Evolutionary conservation across 2,329 filamentous ascomycete species (phyloP).

Genomic region (Ceratocystiopsis minuta): DNA sequence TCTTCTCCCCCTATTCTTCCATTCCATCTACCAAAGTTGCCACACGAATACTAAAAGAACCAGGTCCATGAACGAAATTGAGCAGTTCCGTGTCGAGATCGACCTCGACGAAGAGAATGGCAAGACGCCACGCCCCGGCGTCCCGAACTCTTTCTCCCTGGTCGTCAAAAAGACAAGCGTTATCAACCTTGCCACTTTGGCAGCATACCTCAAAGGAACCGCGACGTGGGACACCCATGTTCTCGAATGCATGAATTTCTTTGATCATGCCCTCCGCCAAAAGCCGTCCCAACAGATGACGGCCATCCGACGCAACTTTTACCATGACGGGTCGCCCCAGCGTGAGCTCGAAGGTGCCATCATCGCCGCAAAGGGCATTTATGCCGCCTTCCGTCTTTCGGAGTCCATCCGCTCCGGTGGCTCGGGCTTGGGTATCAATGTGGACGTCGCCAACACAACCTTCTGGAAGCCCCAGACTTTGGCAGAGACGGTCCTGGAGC

Average conservation of each 20-base stretch:
- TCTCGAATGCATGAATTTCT: slow-evolving; percentile 66
- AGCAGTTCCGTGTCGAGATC: slow-evolving; percentile 36
- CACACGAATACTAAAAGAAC: neutral
- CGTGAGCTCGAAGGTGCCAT: slow-evolving; percentile 34
- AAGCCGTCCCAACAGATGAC: slow-evolving; percentile 50
- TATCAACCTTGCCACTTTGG: slow-evolving; percentile 49
- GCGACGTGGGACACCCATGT: slow-evolving; percentile 46
- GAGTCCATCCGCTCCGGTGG: slow-evolving; percentile 29
- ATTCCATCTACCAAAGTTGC: neutral
- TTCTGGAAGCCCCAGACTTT: slow-evolving; percentile 49
- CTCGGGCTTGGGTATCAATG: slow-evolving; percentile 59
- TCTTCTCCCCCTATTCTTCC: slow-evolving; percentile 7
- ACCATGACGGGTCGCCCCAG: slow-evolving; percentile 33
- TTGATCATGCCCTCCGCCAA: slow-evolving; percentile 78
- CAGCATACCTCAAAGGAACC: slow-evolving; percentile 44
- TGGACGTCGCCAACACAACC: slow-evolving; percentile 79
- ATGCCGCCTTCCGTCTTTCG: slow-evolving; percentile 65
- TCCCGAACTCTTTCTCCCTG: slow-evolving; percentile 36
- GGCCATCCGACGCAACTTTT: slow-evolving; percentile 70
- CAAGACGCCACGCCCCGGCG: slow-evolving; percentile 14
- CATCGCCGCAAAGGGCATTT: slow-evolving; percentile 75
- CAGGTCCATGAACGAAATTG: slow-evolving; percentile 22
- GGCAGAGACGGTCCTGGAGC: slow-evolving; percentile 18
- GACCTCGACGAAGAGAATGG: slow-evolving; percentile 52
- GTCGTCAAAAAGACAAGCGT: slow-evolving; percentile 45